Evolutionary conservation across 2,329 filamentous ascomycete species (phyloP).

Genomic region (Microdochium nivale): DNA sequence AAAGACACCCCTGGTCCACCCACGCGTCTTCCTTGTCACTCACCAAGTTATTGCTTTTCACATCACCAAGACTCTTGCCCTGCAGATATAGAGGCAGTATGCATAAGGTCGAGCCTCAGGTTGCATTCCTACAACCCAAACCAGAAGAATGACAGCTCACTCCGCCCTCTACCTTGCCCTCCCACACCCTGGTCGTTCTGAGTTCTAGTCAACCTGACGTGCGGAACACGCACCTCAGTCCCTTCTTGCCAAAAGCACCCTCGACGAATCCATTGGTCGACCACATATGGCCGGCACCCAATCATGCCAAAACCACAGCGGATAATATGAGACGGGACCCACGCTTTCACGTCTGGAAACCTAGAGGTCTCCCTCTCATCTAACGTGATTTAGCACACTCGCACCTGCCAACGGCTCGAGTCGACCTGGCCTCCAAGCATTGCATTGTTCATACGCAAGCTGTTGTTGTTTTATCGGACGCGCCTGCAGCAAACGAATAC

Average conservation of each 20-base stretch:
- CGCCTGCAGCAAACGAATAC: too few relatives aligned
- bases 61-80: background rate
- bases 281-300: constrained; percentile 24
- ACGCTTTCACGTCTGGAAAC: constrained; percentile 28
- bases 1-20: background rate
- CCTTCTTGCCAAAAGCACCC: constrained; percentile 1
- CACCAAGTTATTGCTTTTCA: background rate
- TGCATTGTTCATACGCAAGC: too few relatives aligned
- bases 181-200: background rate
- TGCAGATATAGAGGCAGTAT: background rate
- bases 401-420: background rate
- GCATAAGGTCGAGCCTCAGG: background rate
- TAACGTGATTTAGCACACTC: background rate
- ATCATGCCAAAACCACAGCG: constrained; percentile 32
- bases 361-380: constrained; percentile 17
- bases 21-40: background rate
- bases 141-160: background rate
- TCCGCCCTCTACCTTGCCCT: background rate
- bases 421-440: background rate
- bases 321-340: constrained; percentile 26
- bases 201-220: constrained; percentile 18
- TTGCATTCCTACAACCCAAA: background rate
- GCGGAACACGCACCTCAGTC: constrained; percentile 15
- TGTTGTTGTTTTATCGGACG: too few relatives aligned
- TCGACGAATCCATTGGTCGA: constrained; percentile 30